Conservation (phyloP, 306 rosid species). For the Coriaria nepalensis region DNA sequence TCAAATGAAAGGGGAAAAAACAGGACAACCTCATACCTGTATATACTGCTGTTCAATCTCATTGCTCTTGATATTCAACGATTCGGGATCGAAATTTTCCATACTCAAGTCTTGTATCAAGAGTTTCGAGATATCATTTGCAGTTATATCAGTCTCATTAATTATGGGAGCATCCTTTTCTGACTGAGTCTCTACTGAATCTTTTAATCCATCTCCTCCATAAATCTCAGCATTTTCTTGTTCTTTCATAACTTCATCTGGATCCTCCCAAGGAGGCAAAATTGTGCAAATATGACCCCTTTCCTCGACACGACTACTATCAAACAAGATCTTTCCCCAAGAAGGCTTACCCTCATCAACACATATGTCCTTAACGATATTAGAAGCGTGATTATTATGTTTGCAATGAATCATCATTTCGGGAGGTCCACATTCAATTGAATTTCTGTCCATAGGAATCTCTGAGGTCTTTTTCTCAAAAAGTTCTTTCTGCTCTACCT, state of each 20-base stretch:
- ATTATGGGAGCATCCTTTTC: slow-evolving; percentile 14
- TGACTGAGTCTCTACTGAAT: slow-evolving; percentile 16
- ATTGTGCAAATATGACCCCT: slow-evolving; percentile 13
- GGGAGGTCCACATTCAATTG: slow-evolving; percentile 41
- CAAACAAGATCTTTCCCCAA: slow-evolving; percentile 34
- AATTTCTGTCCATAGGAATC: slow-evolving; percentile 38
- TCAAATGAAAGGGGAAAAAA: not conserved
- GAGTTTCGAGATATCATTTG: slow-evolving; percentile 18
- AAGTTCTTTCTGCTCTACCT: slow-evolving; percentile 11
- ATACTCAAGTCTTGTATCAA: slow-evolving; percentile 11
- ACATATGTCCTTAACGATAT: slow-evolving; percentile 68
- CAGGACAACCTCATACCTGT: slow-evolving; percentile 37
- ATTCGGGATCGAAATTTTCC: slow-evolving; percentile 2
- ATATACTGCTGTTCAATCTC: slow-evolving; percentile 14
- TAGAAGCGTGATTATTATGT: slow-evolving; percentile 25
- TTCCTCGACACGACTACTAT: slow-evolving; percentile 20
- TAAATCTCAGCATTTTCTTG: slow-evolving; percentile 12
- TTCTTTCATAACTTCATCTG: slow-evolving; percentile 11
- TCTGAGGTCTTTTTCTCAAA: slow-evolving; percentile 19
- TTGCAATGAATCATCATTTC: slow-evolving; percentile 35
- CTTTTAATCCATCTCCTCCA: not conserved
- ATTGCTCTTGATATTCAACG: slow-evolving; percentile 11
- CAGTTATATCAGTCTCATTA: slow-evolving; percentile 9
- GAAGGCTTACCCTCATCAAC: slow-evolving; percentile 55
- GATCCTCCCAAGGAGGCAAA: slow-evolving; percentile 15